Percentiles rank a stretch among this genome's conserved stretches.
Evolutionary conservation across 2,329 filamentous ascomycete genomes (phyloP).

Genomic region (Colletotrichum echinochloae): DNA sequence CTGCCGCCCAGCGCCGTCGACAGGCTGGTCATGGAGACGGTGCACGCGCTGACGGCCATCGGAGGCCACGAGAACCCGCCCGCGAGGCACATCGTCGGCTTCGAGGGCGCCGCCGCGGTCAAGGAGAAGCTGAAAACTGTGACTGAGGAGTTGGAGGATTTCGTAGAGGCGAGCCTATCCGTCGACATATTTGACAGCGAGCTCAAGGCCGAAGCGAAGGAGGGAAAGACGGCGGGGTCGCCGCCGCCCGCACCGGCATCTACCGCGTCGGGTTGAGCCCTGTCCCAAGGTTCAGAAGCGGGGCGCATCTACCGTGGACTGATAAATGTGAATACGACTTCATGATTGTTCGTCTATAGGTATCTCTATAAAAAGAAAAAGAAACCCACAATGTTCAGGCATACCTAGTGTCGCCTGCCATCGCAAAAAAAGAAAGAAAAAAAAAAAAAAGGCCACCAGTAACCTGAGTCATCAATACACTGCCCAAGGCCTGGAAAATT

Average conservation of each 20-base stretch:
- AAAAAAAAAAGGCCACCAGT: too few species aligned
- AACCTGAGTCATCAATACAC: not conserved
- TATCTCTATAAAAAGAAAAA: constrained; percentile 26
- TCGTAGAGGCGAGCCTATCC: constrained; percentile 87
- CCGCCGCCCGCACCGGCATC: constrained; percentile 42
- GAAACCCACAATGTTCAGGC: constrained; percentile 8
- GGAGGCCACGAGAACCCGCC: constrained; percentile 97
- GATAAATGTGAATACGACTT: not conserved
- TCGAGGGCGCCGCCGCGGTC: constrained; percentile 87
- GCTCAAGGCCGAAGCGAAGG: constrained; percentile 63
- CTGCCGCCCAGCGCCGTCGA: constrained; percentile 77
- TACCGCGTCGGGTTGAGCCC: constrained; percentile 26
- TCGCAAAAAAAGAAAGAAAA: not conserved
- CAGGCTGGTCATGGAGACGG: constrained; percentile 85
- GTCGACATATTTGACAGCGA: constrained; percentile 80
- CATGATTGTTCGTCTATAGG: constrained; percentile 19
- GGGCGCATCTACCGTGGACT: not conserved
- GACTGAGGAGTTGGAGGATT: constrained; percentile 95
- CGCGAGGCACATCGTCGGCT: constrained; percentile 91
- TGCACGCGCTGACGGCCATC: constrained; percentile 90
- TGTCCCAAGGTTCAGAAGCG: not conserved
- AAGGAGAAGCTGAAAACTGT: constrained; percentile 98
- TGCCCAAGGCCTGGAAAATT: not conserved
- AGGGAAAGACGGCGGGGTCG: constrained; percentile 50
- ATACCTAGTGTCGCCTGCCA: not conserved